Conservation (phyloP, 2,329 filamentous ascomycete species). For the Monilinia laxa region DNA sequence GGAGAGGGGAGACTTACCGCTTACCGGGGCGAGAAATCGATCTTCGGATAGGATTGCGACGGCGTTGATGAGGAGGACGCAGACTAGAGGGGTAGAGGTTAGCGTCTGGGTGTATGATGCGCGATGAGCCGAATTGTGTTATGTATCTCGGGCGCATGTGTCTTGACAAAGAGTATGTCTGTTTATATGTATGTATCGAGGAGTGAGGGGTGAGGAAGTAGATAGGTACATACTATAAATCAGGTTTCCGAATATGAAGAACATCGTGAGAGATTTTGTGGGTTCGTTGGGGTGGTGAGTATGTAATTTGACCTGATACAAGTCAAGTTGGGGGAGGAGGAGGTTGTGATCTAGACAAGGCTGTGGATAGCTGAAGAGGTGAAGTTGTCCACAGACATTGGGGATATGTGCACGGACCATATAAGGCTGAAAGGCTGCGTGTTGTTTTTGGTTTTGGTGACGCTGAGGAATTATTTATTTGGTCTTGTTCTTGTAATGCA, state of each 20-base stretch:
- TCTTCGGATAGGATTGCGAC: constrained; percentile 94
- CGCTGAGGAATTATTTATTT: neutral
- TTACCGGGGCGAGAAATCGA: constrained; percentile 81
- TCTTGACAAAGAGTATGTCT: neutral
- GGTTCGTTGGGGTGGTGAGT: neutral
- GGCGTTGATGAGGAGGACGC: constrained; percentile 87
- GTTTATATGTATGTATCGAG: neutral
- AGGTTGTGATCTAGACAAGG: constrained; percentile 20
- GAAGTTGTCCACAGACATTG: constrained; percentile 20
- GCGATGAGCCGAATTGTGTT: neutral
- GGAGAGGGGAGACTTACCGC: constrained; percentile 53
- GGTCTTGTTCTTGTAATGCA: neutral
- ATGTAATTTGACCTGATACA: constrained; percentile 11
- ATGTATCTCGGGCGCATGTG: neutral
- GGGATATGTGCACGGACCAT: neutral
- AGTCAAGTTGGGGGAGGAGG: constrained; percentile 6
- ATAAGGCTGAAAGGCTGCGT: constrained; percentile 17
- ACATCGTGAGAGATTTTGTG: constrained; percentile 51
- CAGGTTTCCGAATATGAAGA: constrained; percentile 67
- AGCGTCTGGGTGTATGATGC: neutral
- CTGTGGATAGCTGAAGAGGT: constrained; percentile 16
- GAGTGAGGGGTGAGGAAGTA: neutral
- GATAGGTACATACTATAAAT: constrained; percentile 60
- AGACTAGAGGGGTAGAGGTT: constrained; percentile 51
- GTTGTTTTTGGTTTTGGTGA: neutral